Conservation (phyloP, 1,284 basidiomycete species). For the Hypsizygus ulmarius region DNA sequence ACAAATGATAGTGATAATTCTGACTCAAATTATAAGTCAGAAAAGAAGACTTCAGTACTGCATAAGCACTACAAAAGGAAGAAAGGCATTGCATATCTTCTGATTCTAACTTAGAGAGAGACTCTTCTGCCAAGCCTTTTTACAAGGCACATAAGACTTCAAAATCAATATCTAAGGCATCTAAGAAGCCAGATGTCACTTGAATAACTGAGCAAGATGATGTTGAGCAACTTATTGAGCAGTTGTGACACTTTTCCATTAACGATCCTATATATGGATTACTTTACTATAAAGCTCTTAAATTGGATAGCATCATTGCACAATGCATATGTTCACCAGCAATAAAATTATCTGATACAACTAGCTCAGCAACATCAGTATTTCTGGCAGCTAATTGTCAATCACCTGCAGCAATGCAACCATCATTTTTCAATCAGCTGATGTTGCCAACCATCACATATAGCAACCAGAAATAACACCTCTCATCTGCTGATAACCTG, state of each 20-base stretch:
- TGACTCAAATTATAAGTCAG: neutral
- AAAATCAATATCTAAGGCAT: neutral
- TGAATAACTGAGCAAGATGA: neutral
- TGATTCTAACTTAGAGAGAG: slow-evolving; percentile 1
- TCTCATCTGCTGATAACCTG: neutral
- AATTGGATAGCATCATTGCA: slow-evolving; percentile 3
- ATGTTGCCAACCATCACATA: too few species aligned
- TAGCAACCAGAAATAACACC: too few species aligned
- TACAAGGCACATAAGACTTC: neutral
- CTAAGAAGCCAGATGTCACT: neutral
- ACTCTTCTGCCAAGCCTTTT: neutral
- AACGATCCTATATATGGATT: slow-evolving; percentile 9
- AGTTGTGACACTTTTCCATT: slow-evolving; percentile 7
- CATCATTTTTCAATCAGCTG: too few species aligned
- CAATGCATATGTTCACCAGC: neutral
- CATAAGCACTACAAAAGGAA: neutral
- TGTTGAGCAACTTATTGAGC: slow-evolving; percentile 9
- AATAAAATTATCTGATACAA: neutral
- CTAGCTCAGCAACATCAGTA: too few species aligned
- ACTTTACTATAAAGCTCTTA: slow-evolving; percentile 11
- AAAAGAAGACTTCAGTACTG: neutral
- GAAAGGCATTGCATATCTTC: neutral
- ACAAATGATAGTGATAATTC: slow-evolving; percentile 1
- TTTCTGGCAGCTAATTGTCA: too few species aligned
- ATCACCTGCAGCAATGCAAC: too few species aligned